phyloP scores from a whole-genome alignment of 768 basidiomycete species.

The Boletus rubroflammeus region DNA sequence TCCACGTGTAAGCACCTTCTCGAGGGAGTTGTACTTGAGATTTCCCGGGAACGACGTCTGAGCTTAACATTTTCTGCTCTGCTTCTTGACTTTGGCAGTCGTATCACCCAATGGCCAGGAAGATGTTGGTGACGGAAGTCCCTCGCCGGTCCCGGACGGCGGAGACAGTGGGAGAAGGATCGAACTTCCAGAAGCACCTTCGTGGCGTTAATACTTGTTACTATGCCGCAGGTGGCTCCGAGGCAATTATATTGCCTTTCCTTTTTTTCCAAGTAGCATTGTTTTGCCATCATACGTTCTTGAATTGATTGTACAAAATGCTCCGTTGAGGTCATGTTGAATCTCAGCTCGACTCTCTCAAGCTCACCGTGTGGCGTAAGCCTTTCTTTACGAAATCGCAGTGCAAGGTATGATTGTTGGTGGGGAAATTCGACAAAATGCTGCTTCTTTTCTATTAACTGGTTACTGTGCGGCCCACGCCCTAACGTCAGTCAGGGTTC shows the following conservation, averaged over 20 bases:
- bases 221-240: neutral
- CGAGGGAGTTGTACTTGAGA: neutral
- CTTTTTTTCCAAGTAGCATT: neutral
- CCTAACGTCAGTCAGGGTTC: slow-evolving; percentile 14
- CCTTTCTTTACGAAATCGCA: slow-evolving; percentile 10
- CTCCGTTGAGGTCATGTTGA: neutral
- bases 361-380: slow-evolving; percentile 21
- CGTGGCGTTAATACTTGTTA: slow-evolving; percentile 10
- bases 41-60: neutral
- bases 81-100: neutral
- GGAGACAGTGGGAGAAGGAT: slow-evolving; percentile 1
- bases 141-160: slow-evolving; percentile 1
- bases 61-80: neutral
- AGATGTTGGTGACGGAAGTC: neutral
- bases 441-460: slow-evolving; percentile 16
- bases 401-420: neutral
- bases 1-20: slow-evolving; percentile 3
- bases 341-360: neutral
- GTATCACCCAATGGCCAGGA: neutral
- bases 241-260: neutral
- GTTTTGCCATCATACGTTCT: neutral
- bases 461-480: slow-evolving; percentile 9
- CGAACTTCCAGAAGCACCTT: slow-evolving; percentile 5
- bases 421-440: slow-evolving; percentile 2
- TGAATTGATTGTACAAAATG: neutral